A percentile compares a stretch with the other conserved stretches of the same genome.
phyloP scores from a whole-genome alignment of 2,329 filamentous ascomycete genomes.

The Lachnellula cervina region DNA sequence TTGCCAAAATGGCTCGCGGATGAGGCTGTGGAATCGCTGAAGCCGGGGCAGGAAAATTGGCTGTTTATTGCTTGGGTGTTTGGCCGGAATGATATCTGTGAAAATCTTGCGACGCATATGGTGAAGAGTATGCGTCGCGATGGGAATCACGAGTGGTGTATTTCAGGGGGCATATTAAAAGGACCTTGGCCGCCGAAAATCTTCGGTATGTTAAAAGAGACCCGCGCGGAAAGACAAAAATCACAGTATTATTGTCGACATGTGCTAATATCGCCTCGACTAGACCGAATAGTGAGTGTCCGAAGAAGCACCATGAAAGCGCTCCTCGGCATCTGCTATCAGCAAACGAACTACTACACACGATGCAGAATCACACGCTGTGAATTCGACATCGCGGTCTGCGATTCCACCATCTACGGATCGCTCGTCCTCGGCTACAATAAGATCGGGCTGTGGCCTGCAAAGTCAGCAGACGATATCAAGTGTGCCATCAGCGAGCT shows the following conservation, averaged over 20 bases:
- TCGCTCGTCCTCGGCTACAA: neutral
- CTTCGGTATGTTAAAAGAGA: neutral
- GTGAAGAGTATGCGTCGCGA: neutral
- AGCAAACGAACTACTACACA: neutral
- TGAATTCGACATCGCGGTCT: neutral
- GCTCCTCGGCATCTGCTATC: neutral
- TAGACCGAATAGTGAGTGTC: neutral
- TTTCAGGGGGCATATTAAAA: neutral
- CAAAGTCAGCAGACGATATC: neutral
- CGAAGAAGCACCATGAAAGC: neutral
- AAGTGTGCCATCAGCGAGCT: neutral
- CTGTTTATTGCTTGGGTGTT: slow-evolving; percentile 4
- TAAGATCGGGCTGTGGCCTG: neutral
- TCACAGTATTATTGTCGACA: too few species aligned
- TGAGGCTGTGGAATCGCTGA: neutral
- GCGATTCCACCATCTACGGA: neutral
- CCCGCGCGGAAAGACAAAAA: too few species aligned
- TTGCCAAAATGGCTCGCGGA: neutral
- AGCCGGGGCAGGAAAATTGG: neutral
- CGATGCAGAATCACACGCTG: neutral
- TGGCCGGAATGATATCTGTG: neutral
- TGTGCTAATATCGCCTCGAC: neutral
- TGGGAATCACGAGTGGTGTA: neutral
- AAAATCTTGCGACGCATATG: neutral
- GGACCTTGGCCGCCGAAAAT: neutral